Evolutionary conservation across 768 basidiomycete species (phyloP), one percentile per base, ranked within the genome.

Genomic region (Russula olivacea): DNA sequence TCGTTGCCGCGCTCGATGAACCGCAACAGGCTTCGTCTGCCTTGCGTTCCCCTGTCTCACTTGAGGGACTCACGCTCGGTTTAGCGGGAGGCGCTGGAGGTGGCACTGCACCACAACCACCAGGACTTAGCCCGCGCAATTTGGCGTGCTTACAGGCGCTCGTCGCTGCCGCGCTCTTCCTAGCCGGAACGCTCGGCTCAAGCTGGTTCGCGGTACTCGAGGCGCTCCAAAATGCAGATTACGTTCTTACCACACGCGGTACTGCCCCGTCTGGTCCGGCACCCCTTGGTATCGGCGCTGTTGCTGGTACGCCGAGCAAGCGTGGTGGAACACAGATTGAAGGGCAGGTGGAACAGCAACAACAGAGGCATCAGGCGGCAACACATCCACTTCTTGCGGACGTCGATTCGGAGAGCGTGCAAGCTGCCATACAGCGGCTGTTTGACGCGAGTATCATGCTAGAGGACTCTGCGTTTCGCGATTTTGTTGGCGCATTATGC

Each of bases 191-290:
- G 61, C 80, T 97, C 7, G 93, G 87, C n/a, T 82, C 86, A 61
- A 92, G 89, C 63, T 98, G 96, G 96, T 96, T 91, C 72, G 81
- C 87, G 50, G 82, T 98, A 10, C 78, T 98, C 57, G 95, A 98
- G 70, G 85, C 89, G 1, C 75, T 98, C 25, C 96, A 98, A 75
- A 98, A 94, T 67, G 95, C 96, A 8, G 94, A 96, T 69, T 93
- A 93, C 69, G 90, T 99, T 21, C 77, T 98, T 21, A 83, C 83
- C 10, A 77, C 63, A 81, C 68, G 88, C 85, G 73, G 83, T 79
- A 38, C 68, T 63, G n/a, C 68, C 40, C 17, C 30, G 51, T 19
- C 67, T 64, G 11, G 28, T 59, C 19, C 34, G 1, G 58, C 61
- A 5, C 41, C 62, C 6, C 43, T 61, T 25, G 63, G 56, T 60